Base-by-base conservation (phyloP, 331 rosid species). In the Ulmus americana region DNA sequence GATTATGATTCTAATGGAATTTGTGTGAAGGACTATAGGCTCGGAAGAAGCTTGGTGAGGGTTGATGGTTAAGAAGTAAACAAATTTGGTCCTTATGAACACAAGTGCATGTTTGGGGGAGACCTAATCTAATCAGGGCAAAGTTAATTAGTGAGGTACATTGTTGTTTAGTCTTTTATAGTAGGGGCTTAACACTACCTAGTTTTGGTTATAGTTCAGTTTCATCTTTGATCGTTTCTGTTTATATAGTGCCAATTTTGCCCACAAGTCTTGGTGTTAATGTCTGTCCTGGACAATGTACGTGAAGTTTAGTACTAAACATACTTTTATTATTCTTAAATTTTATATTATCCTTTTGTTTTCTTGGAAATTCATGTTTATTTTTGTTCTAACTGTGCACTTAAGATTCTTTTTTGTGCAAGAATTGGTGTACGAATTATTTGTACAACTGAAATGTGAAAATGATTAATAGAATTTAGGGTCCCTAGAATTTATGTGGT, bases 71-170 rank as follows among this genome's bases (percentile, higher is more conserved):
- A 63, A 63, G 68, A 47, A 63, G 55, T 46, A 47, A 63, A 63
- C 68, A 63, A 49, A 22, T 63, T 63, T 63, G 68, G 68, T 61
- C 65, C 65, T 42, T 14, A 40, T 63, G 68, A 63, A 63, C 68
- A 63, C 68, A 63, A 63, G 67, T 63, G 39, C 68, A 63, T 63
- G 45, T 63, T 55, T 18, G 44, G 68, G 68, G 48, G 68, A 63
- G 41, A 52, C 55, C 7, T 40, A 39, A 20, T 18, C 68, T 28
- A 44, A 61, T 39, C 51, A 35, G 65, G 51, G 65, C 65, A 16
- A 41, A 10, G n/a, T 5, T 63, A 48, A 55, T 63, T 63, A 63
- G 68, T 63, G 46, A 20, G 45, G 42, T 47, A 16, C 50, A 61
- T 45, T 39, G 52, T 16, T 28, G 3, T 38, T 56, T 56, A 56